phyloP scores from a whole-genome alignment of 2,329 filamentous ascomycete species.

The Colletotrichum cordylinicola region DNA sequence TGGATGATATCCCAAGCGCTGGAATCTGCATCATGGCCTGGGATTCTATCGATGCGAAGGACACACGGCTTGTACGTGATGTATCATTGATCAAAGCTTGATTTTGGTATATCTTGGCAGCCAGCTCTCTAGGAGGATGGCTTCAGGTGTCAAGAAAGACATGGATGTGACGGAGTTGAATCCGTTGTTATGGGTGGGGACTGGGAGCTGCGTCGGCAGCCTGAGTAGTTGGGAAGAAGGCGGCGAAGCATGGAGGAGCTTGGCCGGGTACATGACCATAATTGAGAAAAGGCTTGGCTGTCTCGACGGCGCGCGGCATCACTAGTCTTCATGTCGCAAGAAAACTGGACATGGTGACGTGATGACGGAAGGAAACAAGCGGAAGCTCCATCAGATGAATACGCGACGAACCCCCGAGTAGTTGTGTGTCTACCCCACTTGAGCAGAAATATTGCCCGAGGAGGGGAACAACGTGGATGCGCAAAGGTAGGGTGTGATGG shows the following conservation, averaged over 20 bases:
- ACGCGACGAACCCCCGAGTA: neutral
- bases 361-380: neutral
- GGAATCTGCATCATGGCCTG: neutral
- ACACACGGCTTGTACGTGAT: neutral
- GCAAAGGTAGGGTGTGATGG: neutral
- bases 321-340: neutral
- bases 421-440: neutral
- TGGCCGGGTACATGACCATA: neutral
- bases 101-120: neutral
- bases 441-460: neutral
- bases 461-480: neutral
- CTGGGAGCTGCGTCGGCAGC: neutral
- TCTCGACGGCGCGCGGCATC: neutral
- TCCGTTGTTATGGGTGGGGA: neutral
- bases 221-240: neutral
- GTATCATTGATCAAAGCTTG: neutral
- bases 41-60: neutral
- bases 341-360: neutral
- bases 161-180: neutral
- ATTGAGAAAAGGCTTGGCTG: neutral
- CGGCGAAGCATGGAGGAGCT: neutral
- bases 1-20: neutral
- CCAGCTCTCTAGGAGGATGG: neutral
- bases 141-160: neutral
- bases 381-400: neutral